These are phyloP conservation scores for Tolypocladium paradoxum DNA, from an alignment of 2,329 filamentous ascomycete species.

Conservation along the genomic window DNA sequence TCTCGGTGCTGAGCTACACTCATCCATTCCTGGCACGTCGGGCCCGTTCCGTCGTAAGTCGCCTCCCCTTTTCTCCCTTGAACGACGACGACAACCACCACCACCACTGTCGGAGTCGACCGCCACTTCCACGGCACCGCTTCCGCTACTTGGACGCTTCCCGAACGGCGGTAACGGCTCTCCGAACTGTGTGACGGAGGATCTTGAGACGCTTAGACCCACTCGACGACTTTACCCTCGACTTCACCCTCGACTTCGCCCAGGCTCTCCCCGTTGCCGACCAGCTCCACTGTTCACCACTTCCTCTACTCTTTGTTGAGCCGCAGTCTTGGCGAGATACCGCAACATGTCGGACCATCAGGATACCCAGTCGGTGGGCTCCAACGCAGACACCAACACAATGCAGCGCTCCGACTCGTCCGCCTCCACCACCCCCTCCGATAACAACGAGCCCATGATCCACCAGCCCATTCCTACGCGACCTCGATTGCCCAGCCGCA, in stretches of 20 bases:
- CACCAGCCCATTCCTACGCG: slow-evolving; percentile 44
- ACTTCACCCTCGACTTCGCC: too few species aligned
- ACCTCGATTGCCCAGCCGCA: slow-evolving; percentile 60
- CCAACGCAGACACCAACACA: slow-evolving; percentile 15
- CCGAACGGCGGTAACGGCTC: too few species aligned
- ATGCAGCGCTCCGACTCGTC: slow-evolving; percentile 29
- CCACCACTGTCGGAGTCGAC: too few species aligned
- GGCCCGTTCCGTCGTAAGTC: not conserved
- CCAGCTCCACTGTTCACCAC: not conserved
- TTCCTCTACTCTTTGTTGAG: not conserved
- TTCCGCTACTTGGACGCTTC: too few species aligned
- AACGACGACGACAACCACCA: not conserved
- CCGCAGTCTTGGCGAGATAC: not conserved
- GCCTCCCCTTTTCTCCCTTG: not conserved
- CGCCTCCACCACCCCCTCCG: slow-evolving; percentile 19
- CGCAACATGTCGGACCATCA: slow-evolving; percentile 11
- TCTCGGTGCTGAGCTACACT: not conserved
- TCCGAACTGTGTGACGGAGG: too few species aligned
- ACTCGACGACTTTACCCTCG: too few species aligned
- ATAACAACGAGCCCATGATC: slow-evolving; percentile 28
- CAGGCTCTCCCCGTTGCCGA: not conserved
- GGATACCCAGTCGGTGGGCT: slow-evolving; percentile 13
- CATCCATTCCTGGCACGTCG: not conserved
- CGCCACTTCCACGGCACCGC: too few species aligned
- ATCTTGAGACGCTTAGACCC: too few species aligned